Evolutionary conservation across 192 early-diverging fungal species (phyloP).

Genomic region (Spizellomyces sp.): DNA sequence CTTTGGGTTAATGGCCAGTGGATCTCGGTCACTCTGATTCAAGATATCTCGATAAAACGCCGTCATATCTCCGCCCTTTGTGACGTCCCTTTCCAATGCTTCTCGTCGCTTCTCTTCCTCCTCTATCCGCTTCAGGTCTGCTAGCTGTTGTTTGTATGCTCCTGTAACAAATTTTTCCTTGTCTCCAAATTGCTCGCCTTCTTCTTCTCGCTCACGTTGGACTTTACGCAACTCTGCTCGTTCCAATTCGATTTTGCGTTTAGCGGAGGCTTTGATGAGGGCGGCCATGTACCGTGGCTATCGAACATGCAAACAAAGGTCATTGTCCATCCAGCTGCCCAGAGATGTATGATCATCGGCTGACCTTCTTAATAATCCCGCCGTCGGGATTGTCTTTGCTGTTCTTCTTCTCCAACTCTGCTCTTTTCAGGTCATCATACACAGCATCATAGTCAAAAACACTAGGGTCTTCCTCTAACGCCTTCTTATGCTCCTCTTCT

Average conservation of each 20-base stretch:
- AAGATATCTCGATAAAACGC: slow-evolving; percentile 66
- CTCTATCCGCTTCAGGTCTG: slow-evolving; percentile 65
- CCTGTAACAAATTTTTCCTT: slow-evolving; percentile 82
- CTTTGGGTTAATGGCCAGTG: slow-evolving; percentile 25
- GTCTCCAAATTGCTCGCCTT: slow-evolving; percentile 73
- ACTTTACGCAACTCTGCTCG: slow-evolving; percentile 69
- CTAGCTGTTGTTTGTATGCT: slow-evolving; percentile 65
- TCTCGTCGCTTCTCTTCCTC: slow-evolving; percentile 57
- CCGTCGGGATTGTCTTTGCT: slow-evolving; percentile 53
- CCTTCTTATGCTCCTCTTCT: slow-evolving; percentile 57
- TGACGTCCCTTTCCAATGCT: slow-evolving; percentile 51
- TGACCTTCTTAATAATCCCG: slow-evolving; percentile 45
- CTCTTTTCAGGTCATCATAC: slow-evolving; percentile 71
- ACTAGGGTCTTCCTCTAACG: slow-evolving; percentile 69
- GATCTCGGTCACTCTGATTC: slow-evolving; percentile 49
- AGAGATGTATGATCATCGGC: background rate
- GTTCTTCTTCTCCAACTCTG: slow-evolving; percentile 53
- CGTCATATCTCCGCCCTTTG: slow-evolving; percentile 52
- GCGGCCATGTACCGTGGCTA: slow-evolving; percentile 70
- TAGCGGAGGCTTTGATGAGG: slow-evolving; percentile 63
- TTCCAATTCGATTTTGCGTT: slow-evolving; percentile 72
- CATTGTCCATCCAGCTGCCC: background rate
- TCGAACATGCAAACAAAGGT: slow-evolving; percentile 8
- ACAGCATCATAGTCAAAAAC: slow-evolving; percentile 80
- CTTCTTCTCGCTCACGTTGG: slow-evolving; percentile 69